A percentile compares a stretch with the other conserved stretches of the same genome.
Conservation (phyloP, 2,329 filamentous ascomycete species). For the Cytospora piceae region DNA sequence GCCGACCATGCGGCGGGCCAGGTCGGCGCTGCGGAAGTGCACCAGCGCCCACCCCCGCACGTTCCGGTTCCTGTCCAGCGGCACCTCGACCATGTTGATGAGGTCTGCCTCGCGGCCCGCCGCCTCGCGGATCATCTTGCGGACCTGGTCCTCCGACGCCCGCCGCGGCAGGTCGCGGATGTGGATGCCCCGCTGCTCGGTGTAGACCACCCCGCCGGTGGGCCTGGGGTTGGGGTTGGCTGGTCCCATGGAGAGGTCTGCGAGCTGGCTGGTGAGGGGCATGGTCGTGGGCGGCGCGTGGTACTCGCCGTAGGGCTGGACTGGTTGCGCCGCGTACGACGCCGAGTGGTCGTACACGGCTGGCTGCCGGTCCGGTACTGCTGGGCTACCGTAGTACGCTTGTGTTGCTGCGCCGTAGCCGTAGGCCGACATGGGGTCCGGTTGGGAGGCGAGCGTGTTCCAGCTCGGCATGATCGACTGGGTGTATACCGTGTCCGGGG, state of each 20-base stretch:
- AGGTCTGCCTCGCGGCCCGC: conserved; percentile 24
- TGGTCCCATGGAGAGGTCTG: conserved; percentile 8
- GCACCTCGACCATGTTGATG: conserved; percentile 23
- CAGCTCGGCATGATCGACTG: conserved; percentile 12
- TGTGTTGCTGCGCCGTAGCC: conserved; percentile 17
- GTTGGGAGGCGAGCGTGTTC: conserved; percentile 3
- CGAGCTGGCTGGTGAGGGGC: conserved; percentile 17
- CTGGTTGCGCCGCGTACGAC: conserved; percentile 25
- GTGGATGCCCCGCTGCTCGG: conserved; percentile 30
- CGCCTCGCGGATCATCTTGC: conserved; percentile 26
- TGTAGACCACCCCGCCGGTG: conserved; percentile 19
- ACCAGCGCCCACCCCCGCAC: conserved; percentile 24
- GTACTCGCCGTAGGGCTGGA: conserved; percentile 23
- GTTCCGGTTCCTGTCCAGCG: conserved; percentile 23
- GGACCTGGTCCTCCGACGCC: conserved; percentile 25
- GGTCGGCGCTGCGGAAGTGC: conserved; percentile 25
- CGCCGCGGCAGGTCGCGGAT: conserved; percentile 29
- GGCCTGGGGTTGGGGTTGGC: not conserved
- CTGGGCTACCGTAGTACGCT: conserved; percentile 6
- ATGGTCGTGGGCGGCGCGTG: conserved; percentile 14
- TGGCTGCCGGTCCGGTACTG: conserved; percentile 10
- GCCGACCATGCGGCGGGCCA: conserved; percentile 23
- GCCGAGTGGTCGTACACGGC: conserved; percentile 18
- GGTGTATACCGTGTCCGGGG: conserved; percentile 18
- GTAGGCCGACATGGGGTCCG: conserved; percentile 3